Percentiles rank a stretch among this genome's conserved stretches.
phyloP scores from a whole-genome alignment of 805 yeast genomes.

The Teunomyces aglyptinius region DNA sequence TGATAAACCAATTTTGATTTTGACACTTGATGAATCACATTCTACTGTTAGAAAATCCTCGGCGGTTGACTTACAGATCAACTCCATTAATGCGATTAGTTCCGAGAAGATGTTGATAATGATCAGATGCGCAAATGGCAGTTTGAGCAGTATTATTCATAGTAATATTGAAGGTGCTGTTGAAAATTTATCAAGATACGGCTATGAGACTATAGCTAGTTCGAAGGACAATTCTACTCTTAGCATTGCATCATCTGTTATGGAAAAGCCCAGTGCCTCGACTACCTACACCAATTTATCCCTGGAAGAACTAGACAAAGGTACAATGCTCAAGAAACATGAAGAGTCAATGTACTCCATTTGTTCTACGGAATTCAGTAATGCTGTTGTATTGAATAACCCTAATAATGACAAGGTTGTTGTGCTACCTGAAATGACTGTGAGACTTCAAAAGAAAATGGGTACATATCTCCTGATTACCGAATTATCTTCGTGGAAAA shows the following conservation, averaged over 20 bases:
- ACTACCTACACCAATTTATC: constrained; percentile 4
- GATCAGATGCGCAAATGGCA: constrained; percentile 32
- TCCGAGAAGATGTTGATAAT: constrained; percentile 26
- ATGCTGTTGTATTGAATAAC: constrained; percentile 19
- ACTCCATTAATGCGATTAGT: constrained; percentile 31
- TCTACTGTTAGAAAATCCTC: constrained; percentile 32
- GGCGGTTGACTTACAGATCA: constrained; percentile 40
- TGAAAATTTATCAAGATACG: neutral
- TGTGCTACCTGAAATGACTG: constrained; percentile 30
- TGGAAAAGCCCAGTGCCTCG: constrained; percentile 22
- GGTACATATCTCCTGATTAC: constrained; percentile 27
- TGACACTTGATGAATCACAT: constrained; percentile 23
- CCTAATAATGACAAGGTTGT: constrained; percentile 23
- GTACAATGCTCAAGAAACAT: constrained; percentile 6
- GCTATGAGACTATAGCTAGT: neutral
- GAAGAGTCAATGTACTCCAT: constrained; percentile 20
- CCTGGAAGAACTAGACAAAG: constrained; percentile 1
- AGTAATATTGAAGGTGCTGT: constrained; percentile 23
- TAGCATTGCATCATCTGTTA: constrained; percentile 38
- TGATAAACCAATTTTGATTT: constrained; percentile 36
- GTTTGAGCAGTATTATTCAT: constrained; percentile 22
- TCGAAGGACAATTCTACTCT: constrained; percentile 18
- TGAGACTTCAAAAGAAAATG: constrained; percentile 37
- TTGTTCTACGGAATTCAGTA: constrained; percentile 19
- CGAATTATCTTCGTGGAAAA: constrained; percentile 43